A percentile compares a stretch with the other conserved stretches of the same genome.
phyloP scores from a whole-genome alignment of 176 grass and related monocot genomes.

The Triticum monococcum region DNA sequence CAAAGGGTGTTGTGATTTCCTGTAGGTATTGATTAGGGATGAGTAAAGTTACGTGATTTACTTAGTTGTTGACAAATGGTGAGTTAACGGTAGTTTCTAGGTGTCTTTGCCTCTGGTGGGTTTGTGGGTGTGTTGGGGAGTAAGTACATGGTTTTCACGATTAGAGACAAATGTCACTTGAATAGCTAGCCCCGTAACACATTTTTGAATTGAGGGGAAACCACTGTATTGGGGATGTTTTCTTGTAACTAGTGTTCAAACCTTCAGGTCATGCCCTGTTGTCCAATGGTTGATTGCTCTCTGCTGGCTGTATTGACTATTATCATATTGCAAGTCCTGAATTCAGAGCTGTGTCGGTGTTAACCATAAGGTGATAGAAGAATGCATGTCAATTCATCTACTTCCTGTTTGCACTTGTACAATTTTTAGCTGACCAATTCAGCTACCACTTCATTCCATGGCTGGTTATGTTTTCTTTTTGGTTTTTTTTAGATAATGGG shows the following conservation, averaged over 20 bases:
- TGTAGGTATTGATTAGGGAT: background rate
- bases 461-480: background rate
- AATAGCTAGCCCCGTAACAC: background rate
- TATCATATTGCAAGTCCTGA: background rate
- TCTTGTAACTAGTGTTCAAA: background rate
- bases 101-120: background rate
- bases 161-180: background rate
- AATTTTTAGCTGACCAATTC: background rate
- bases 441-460: conserved; percentile 1
- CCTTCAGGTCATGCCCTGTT: background rate
- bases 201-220: background rate
- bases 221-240: background rate
- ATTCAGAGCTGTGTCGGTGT: conserved; percentile 9
- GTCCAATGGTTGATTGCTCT: background rate
- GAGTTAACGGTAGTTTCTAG: background rate
- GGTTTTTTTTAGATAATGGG: background rate
- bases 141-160: conserved; percentile 8
- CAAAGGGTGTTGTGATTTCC: background rate
- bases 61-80: background rate
- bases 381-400: background rate
- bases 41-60: background rate
- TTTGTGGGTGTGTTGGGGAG: background rate
- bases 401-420: background rate
- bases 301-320: background rate
- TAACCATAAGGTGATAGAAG: conserved; percentile 12